Base-by-base conservation (phyloP, 208 protist genomes). In the Angomonas desouzai region DNA sequence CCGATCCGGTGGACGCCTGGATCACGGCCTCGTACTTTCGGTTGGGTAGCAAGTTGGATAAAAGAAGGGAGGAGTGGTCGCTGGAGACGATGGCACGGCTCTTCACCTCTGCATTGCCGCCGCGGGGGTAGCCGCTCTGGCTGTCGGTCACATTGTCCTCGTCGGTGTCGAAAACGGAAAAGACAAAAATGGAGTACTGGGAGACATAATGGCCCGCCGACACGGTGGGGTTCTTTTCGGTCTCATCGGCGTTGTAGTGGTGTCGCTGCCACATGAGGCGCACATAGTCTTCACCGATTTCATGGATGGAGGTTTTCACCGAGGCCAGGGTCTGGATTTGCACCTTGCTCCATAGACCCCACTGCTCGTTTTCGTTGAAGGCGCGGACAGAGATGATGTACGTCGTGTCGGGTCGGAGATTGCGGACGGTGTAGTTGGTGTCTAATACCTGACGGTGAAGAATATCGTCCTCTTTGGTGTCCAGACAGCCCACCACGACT, bases 231-330 rank as follows among this genome's bases (percentile, higher is more conserved):
- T 38, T 66, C 18, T 38, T 48, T 40, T 71, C 47, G 45, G 45
- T 61, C 23, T 64, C 51, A 60, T 76, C 18, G 57, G 64, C 60
- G n/a, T n/a, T 48, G 63, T 76, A 66, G 56, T 62, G 61, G 36
- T 64, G 45, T 11, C 92, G 81, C 66, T 94, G 81, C 89, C 92
- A 97, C 79, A 93, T 83, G 20, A 97, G 76, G 1, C 89, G 77
- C 32, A 88, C 82, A 77, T 91, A 97, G 71, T 97, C 92, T 67
- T 97, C 92, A 32, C 89, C 89, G 59, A 97, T 91, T 64, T 97
- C 92, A 74, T 97, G 84, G 23, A 92, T 71, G 28, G 78, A 70
- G 2, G 85, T 87, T n/a, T 71, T 66, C 58, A 97, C 67, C 22
- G 87, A 70, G 55, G 89, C 79, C 23, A 96, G 76, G 2, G 92